These are phyloP conservation scores for Colletotrichum somersetense DNA, from an alignment of 2,329 filamentous ascomycete genomes.

Conservation along the genomic window DNA sequence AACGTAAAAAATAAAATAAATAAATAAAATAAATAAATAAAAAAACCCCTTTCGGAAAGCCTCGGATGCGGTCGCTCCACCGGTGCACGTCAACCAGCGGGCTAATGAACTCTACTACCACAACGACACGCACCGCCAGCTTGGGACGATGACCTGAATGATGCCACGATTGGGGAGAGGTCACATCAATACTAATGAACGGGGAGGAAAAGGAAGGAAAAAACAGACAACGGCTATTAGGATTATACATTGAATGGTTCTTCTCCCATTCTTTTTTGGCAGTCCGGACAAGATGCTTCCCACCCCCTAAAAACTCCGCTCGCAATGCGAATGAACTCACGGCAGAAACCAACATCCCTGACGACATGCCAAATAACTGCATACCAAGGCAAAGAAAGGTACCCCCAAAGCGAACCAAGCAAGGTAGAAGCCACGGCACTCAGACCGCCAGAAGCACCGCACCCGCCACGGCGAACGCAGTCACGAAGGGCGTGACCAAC, in stretches of 20 bases:
- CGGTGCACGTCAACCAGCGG: neutral
- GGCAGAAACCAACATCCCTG: neutral
- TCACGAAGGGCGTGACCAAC: neutral
- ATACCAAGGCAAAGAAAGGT: neutral
- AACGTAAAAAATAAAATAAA: slow-evolving; percentile 21
- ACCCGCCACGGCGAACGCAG: slow-evolving; percentile 11
- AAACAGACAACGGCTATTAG: neutral
- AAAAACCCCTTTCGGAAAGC: slow-evolving; percentile 32
- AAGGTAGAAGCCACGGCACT: neutral
- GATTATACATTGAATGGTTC: neutral
- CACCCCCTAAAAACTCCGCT: neutral
- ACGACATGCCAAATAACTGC: neutral
- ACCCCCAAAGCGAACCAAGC: no score
- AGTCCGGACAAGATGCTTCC: neutral
- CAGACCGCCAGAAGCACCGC: slow-evolving; percentile 9
- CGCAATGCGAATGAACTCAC: neutral
- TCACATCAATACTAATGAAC: neutral
- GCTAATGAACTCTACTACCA: slow-evolving; percentile 7
- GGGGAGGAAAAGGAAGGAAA: neutral
- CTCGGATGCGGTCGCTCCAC: slow-evolving; percentile 38
- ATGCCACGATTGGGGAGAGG: neutral
- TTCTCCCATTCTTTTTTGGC: no score
- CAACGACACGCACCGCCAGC: neutral
- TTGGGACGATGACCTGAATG: slow-evolving; percentile 8
- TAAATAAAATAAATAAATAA: no score